These are phyloP conservation scores for Gossypium ekmanianum DNA, from an alignment of 345 rosid genomes.

Conservation along the genomic window DNA sequence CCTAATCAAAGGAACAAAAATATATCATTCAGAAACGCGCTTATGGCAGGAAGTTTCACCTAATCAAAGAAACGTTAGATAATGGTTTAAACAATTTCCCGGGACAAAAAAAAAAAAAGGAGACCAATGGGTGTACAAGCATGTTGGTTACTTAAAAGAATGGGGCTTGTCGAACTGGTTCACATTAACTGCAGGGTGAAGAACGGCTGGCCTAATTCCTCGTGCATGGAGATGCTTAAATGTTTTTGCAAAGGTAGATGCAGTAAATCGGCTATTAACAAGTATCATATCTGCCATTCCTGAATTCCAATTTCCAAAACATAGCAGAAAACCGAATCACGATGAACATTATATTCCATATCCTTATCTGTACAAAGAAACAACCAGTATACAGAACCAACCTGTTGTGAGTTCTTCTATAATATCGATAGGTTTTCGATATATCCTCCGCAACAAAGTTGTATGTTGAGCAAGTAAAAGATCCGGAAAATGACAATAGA, in stretches of 20 bases:
- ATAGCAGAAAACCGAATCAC: background rate
- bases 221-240: conserved; percentile 66
- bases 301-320: conserved; percentile 24
- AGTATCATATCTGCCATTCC: conserved; percentile 91
- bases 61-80: background rate
- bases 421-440: conserved; percentile 79
- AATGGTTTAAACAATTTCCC: conserved; percentile 6
- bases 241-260: conserved; percentile 77
- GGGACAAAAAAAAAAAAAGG: conserved; percentile 20
- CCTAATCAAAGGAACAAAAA: conserved; percentile 36
- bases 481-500: conserved; percentile 96
- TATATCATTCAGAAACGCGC: background rate
- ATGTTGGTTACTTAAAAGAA: conserved; percentile 47
- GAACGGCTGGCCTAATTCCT: conserved; percentile 73
- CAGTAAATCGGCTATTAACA: conserved; percentile 86
- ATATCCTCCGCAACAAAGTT: conserved; percentile 65
- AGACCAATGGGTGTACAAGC: conserved; percentile 32
- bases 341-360: background rate
- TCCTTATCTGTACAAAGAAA: background rate
- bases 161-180: conserved; percentile 64
- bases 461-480: conserved; percentile 79
- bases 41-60: background rate
- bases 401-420: conserved; percentile 85
- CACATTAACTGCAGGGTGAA: conserved; percentile 81
- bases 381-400: conserved; percentile 19